These are phyloP conservation scores for Spathaspora passalidarum DNA, from an alignment of 805 yeast genomes.

Conservation along the genomic window DNA sequence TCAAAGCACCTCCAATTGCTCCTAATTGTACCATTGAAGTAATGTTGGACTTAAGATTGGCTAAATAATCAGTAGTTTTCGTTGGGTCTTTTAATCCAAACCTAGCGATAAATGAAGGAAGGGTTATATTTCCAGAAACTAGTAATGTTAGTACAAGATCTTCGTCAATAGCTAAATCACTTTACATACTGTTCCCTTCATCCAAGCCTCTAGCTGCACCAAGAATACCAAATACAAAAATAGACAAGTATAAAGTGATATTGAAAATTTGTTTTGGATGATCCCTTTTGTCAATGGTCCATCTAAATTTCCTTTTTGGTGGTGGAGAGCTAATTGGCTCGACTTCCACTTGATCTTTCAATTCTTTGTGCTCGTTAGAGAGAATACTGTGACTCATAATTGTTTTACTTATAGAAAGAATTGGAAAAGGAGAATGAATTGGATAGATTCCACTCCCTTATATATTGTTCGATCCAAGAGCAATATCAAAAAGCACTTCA, in stretches of 20 bases:
- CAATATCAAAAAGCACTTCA: background rate
- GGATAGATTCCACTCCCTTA: background rate
- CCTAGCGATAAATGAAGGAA: conserved; percentile 34
- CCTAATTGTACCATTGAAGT: conserved; percentile 57
- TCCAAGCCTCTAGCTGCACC: conserved; percentile 57
- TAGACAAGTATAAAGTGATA: conserved; percentile 38
- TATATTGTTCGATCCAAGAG: background rate
- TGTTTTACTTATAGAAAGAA: background rate
- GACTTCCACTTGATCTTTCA: background rate
- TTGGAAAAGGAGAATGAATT: background rate
- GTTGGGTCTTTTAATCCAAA: conserved; percentile 42
- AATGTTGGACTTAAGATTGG: conserved; percentile 48
- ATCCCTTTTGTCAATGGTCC: conserved; percentile 17
- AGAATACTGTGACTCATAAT: background rate
- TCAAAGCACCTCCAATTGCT: conserved; percentile 48
- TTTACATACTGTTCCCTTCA: conserved; percentile 40
- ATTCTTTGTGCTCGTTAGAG: background rate
- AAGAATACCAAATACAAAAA: conserved; percentile 48
- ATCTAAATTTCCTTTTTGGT: conserved; percentile 12
- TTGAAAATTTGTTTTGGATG: conserved; percentile 44
- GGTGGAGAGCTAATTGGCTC: background rate
- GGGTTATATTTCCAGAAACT: conserved; percentile 42
- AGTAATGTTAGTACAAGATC: background rate
- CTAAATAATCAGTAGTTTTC: conserved; percentile 30
- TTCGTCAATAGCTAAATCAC: background rate